Base-by-base conservation (phyloP, 2,329 filamentous ascomycete species). In the Arachnopeziza araneosa region DNA sequence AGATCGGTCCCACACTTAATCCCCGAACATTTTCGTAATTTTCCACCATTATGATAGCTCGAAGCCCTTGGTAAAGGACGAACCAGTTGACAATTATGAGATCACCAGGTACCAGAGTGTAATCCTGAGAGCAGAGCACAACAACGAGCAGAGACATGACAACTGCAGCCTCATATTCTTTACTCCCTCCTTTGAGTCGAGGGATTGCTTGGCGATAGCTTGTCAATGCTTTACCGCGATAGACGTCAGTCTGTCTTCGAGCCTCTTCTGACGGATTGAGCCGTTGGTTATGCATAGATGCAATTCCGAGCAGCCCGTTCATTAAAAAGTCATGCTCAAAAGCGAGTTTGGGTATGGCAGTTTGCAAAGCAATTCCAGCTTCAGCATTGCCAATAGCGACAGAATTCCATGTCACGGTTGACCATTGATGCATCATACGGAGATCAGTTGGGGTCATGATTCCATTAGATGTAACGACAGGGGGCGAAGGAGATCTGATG, bases 391-490 rank as follows among this genome's bases (percentile, higher is more conserved):
- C 62, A 23, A 68, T 55, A 32, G 66, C 59, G 2, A 70, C 50
- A 24, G 53, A 58, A 10, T 52, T 57, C 54, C 64, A 65, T 5
- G 69, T 71, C 2, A 60, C 57, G 26, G 64, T 63, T 32, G 66
- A 69, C 60, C 69, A 71, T 23, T 69, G 66, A 57, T 71, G 69
- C 63, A 71, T 66, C 56, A 70, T 58, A 9, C 63, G 64, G 51
- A 70, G 51, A 49, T 70, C 69, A 10, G 21, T 58, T n/a, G 55
- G 23, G 1, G 65, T 66, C 3, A 70, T 63, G n/a, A 26, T 52
- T 17, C 63, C 63, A 10, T 55, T 50, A n/a, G 67, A 61, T 51
- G 57, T 63, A 3, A 51, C 44, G 24, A 66, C 50, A 19, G 59
- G 51, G 50, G 65, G 61, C 23, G 50, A 50, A 14, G 65, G 64